Evolutionary conservation across 108 stramenopile genomes (phyloP).

Genomic region (Cylindrotheca closterium): DNA sequence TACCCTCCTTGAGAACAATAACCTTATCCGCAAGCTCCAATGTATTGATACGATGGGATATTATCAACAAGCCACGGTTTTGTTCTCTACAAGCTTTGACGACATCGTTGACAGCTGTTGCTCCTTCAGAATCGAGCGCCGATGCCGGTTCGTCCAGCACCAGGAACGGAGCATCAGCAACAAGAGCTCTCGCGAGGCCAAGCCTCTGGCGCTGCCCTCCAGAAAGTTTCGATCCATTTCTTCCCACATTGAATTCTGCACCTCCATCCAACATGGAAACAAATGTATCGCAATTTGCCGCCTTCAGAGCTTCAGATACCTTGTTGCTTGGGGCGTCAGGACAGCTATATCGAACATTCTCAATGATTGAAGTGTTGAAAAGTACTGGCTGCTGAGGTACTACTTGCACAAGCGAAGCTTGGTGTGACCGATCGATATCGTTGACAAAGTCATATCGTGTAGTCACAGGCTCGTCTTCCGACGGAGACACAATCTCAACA

Average conservation of each 20-base stretch:
- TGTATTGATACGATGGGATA: constrained; percentile 72
- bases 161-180: constrained; percentile 82
- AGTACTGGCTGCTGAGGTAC: constrained; percentile 91
- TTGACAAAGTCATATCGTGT: constrained; percentile 35
- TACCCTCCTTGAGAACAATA: constrained; percentile 70
- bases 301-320: constrained; percentile 45
- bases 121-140: constrained; percentile 76
- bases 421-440: constrained; percentile 41
- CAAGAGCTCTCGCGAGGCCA: constrained; percentile 93
- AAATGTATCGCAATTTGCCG: constrained; percentile 73
- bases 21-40: constrained; percentile 64
- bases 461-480: neutral
- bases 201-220: constrained; percentile 95
- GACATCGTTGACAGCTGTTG: constrained; percentile 67
- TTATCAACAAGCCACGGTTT: constrained; percentile 58
- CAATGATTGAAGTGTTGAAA: constrained; percentile 69
- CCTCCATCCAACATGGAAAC: constrained; percentile 70
- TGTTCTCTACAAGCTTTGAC: constrained; percentile 54
- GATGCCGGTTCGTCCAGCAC: constrained; percentile 92
- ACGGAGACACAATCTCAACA: neutral
- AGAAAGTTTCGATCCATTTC: constrained; percentile 81
- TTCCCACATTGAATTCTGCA: constrained; percentile 82
- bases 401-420: constrained; percentile 75
- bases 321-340: constrained; percentile 56
- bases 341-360: constrained; percentile 79